Conservation (phyloP, 345 rosid species). For the Heritiera littoralis region DNA sequence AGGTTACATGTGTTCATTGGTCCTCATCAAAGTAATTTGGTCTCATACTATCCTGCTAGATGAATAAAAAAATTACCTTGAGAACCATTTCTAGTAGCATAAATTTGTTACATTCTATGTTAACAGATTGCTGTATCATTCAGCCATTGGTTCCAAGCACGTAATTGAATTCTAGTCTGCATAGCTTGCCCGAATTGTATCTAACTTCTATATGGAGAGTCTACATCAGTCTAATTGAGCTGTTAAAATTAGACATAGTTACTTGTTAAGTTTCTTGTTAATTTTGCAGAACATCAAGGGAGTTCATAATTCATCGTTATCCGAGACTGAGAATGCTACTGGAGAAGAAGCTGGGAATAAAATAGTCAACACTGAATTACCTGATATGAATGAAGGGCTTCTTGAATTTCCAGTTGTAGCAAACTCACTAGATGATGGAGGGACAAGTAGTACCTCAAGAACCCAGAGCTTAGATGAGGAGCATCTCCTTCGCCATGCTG, state of each 20-base stretch:
- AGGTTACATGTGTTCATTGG: no score
- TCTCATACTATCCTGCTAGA: not conserved
- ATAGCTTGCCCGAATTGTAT: not conserved
- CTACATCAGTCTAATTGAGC: not conserved
- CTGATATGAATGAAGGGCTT: constrained; percentile 55
- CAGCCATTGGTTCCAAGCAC: not conserved
- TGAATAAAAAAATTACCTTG: not conserved
- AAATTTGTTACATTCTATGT: not conserved
- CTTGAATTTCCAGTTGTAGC: constrained; percentile 37
- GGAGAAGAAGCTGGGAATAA: constrained; percentile 28
- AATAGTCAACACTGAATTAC: constrained; percentile 36
- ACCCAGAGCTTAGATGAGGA: constrained; percentile 74
- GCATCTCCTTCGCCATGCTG: constrained; percentile 41
- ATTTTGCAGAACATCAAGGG: constrained; percentile 34
- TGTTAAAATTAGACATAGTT: not conserved
- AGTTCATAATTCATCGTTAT: constrained; percentile 19
- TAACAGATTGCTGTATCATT: not conserved
- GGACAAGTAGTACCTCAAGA: constrained; percentile 66
- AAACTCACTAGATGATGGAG: constrained; percentile 40
- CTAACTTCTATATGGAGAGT: not conserved
- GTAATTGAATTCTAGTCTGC: not conserved
- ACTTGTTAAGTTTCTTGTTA: constrained; percentile 13
- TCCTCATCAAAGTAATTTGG: not conserved
- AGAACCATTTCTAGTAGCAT: not conserved
- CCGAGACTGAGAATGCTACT: constrained; percentile 30